Conservation (phyloP, 345 rosid genomes). For the Populus davidiana region DNA sequence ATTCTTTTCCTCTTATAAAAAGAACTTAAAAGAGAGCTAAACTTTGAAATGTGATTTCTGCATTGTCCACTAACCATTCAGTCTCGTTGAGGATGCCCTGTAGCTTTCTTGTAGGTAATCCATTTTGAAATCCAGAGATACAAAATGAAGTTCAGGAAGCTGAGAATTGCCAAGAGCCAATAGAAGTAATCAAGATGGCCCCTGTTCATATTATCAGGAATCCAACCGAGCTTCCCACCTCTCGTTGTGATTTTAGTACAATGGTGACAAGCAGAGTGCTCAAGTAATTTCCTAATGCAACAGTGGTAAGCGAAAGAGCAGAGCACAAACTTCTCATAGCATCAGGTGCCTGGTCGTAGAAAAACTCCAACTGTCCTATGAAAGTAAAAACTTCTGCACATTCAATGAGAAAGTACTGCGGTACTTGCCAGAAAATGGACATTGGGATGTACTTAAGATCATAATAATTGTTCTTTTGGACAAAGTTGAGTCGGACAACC, state of each 20-base stretch:
- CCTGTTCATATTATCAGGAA: constrained; percentile 68
- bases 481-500: constrained; percentile 52
- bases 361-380: constrained; percentile 83
- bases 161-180: constrained; percentile 71
- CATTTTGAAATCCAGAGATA: constrained; percentile 69
- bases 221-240: constrained; percentile 75
- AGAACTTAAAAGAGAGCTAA: neutral
- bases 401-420: constrained; percentile 78
- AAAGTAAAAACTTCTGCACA: constrained; percentile 88
- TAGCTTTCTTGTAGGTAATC: constrained; percentile 71
- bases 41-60: neutral
- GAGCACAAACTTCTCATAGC: constrained; percentile 93
- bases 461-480: constrained; percentile 54
- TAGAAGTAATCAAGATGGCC: constrained; percentile 91
- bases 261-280: constrained; percentile 69
- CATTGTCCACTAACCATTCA: neutral
- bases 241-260: constrained; percentile 54
- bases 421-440: constrained; percentile 94
- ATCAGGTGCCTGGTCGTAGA: constrained; percentile 94
- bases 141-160: constrained; percentile 63
- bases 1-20: too few relatives aligned
- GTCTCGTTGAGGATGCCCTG: constrained; percentile 8
- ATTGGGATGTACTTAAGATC: constrained; percentile 51
- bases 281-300: constrained; percentile 72
- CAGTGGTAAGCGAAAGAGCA: constrained; percentile 72